Evolutionary conservation across 768 basidiomycete species (phyloP).

Genomic region (Tylopilus balloui): DNA sequence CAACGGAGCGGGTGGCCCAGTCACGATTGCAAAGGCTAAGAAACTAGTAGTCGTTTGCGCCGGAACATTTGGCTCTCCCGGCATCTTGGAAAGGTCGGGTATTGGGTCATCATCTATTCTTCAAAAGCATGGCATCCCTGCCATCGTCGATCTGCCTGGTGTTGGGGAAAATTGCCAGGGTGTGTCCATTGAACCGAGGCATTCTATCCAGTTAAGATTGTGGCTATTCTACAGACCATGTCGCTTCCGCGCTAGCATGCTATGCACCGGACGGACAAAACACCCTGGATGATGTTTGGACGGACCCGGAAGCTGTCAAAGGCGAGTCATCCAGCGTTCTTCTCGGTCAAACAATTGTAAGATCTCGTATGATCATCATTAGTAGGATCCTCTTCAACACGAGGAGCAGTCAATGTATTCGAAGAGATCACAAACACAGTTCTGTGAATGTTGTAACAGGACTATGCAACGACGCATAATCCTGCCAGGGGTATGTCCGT

Average conservation of each 20-base stretch:
- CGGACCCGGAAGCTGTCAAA: slow-evolving; percentile 31
- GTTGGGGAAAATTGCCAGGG: slow-evolving; percentile 7
- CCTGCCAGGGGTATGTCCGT: too few species aligned
- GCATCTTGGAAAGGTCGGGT: slow-evolving; percentile 8
- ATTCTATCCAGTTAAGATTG: not conserved
- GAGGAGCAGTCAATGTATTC: too few species aligned
- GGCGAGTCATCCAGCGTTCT: not conserved
- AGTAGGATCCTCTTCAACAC: too few species aligned
- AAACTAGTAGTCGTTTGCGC: slow-evolving; percentile 3
- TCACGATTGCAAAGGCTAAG: not conserved
- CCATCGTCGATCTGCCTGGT: slow-evolving; percentile 1
- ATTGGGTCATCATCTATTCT: slow-evolving; percentile 2
- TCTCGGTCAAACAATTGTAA: too few species aligned
- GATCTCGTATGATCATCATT: too few species aligned
- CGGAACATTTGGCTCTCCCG: slow-evolving; percentile 2
- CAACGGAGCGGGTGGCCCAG: not conserved
- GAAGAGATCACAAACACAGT: too few species aligned
- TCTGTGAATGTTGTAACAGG: too few species aligned
- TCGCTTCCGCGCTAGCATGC: slow-evolving; percentile 25
- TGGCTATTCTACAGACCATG: slow-evolving; percentile 26
- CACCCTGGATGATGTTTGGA: slow-evolving; percentile 47
- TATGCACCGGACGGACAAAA: slow-evolving; percentile 40
- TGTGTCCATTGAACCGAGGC: not conserved
- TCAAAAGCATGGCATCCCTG: not conserved
- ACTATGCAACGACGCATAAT: too few species aligned